Percentiles rank a stretch among this genome's conserved stretches.
Conservation (phyloP, 2,329 filamentous ascomycete genomes). For the Neopestalotiopsis rosae region DNA sequence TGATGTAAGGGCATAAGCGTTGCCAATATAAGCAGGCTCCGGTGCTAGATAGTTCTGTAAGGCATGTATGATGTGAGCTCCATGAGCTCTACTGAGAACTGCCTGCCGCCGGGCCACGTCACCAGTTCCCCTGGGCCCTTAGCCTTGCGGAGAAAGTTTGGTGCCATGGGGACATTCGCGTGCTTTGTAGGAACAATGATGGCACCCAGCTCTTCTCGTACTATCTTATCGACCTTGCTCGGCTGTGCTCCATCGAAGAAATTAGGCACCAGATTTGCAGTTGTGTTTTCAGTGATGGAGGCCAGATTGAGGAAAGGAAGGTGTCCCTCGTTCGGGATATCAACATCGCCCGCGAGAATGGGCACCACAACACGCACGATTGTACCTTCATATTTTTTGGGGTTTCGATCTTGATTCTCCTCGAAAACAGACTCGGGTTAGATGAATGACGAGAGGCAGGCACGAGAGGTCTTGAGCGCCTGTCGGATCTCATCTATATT, state of each 20-base stretch:
- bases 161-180: constrained; percentile 19
- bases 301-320: constrained; percentile 22
- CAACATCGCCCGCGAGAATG: constrained; percentile 16
- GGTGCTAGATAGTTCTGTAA: constrained; percentile 34
- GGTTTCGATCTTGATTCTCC: constrained; percentile 25
- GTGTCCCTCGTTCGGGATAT: constrained; percentile 21
- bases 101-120: constrained; percentile 32
- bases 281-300: constrained; percentile 15
- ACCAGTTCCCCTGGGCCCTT: constrained; percentile 26
- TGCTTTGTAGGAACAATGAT: constrained; percentile 27
- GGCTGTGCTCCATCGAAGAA: constrained; percentile 18
- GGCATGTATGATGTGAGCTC: constrained; percentile 35
- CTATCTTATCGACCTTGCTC: background rate
- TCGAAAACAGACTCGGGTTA: constrained; percentile 25
- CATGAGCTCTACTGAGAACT: constrained; percentile 35
- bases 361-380: constrained; percentile 21
- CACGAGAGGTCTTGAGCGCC: constrained; percentile 5
- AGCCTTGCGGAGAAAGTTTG: constrained; percentile 23
- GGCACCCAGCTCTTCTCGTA: constrained; percentile 17
- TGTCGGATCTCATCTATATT: constrained; percentile 18
- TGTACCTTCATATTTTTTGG: constrained; percentile 13
- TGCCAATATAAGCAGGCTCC: constrained; percentile 19
- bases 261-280: constrained; percentile 11
- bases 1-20: constrained; percentile 9
- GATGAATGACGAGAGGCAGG: constrained; percentile 27